Evolutionary conservation across 2,329 filamentous ascomycete genomes (phyloP).

Genomic region (Diplocarpon mali): DNA sequence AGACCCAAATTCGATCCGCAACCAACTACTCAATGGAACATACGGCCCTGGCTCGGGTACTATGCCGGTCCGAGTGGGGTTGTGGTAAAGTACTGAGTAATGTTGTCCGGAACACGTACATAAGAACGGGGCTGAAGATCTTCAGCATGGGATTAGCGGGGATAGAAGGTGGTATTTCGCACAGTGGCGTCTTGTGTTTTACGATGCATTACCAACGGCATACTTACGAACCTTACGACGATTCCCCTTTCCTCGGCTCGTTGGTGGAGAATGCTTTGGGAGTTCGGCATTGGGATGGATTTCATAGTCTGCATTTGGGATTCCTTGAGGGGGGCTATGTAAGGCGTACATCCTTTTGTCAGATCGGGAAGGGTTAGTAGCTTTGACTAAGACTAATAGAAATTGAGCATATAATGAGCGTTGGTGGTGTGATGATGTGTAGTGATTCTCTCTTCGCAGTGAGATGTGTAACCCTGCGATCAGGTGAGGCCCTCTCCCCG

Average conservation of each 20-base stretch:
- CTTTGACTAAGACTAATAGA: conserved; percentile 7
- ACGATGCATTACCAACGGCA: conserved; percentile 13
- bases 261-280: conserved; percentile 18
- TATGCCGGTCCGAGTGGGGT: conserved; percentile 47
- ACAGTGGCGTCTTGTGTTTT: conserved; percentile 20
- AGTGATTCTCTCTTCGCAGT: background rate
- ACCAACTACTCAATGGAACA: conserved; percentile 49
- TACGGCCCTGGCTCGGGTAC: conserved; percentile 35
- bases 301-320: conserved; percentile 19
- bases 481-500: too few relatives aligned
- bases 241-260: conserved; percentile 19
- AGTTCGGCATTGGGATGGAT: conserved; percentile 16
- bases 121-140: conserved; percentile 14
- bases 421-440: conserved; percentile 1
- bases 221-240: conserved; percentile 25
- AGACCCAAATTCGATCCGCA: conserved; percentile 47
- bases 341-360: conserved; percentile 23
- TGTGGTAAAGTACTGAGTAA: conserved; percentile 35
- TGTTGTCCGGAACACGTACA: conserved; percentile 10
- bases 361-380: conserved; percentile 11
- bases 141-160: conserved; percentile 13
- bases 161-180: conserved; percentile 17
- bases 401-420: conserved; percentile 5
- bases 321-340: conserved; percentile 15
- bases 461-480: too few relatives aligned